These are phyloP conservation scores for Davidsoniella eucalypti DNA, from an alignment of 2,329 filamentous ascomycete species.

Conservation along the genomic window DNA sequence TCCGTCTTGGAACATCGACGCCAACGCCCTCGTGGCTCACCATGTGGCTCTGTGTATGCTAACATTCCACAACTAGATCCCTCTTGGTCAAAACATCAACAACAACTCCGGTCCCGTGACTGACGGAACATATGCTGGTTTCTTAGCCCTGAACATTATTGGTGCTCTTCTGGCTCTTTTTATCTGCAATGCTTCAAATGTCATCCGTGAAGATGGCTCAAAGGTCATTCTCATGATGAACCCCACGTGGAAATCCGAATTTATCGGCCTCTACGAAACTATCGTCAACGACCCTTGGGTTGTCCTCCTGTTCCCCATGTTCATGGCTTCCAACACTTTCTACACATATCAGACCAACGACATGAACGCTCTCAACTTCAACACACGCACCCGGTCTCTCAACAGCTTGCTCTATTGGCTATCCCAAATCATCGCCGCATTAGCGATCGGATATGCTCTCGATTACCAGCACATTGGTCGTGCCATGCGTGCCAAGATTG, in stretches of 20 bases:
- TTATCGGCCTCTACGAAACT: slow-evolving; percentile 60
- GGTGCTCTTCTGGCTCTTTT: slow-evolving; percentile 54
- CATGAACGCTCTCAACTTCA: slow-evolving; percentile 38
- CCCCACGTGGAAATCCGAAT: slow-evolving; percentile 68
- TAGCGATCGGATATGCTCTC: slow-evolving; percentile 54
- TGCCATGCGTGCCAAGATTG: slow-evolving; percentile 48
- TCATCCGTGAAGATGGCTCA: slow-evolving; percentile 62
- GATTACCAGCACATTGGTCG: slow-evolving; percentile 46
- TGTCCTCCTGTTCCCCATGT: slow-evolving; percentile 46
- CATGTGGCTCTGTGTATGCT: neutral
- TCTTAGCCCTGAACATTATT: slow-evolving; percentile 64
- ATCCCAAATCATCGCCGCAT: slow-evolving; percentile 62
- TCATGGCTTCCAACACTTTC: slow-evolving; percentile 39
- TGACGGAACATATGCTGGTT: slow-evolving; percentile 76
- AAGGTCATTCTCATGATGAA: slow-evolving; percentile 80
- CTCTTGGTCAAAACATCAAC: slow-evolving; percentile 57
- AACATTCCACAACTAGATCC: slow-evolving; percentile 29
- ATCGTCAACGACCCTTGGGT: slow-evolving; percentile 56
- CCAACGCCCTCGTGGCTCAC: neutral
- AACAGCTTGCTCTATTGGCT: slow-evolving; percentile 69
- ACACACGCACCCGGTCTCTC: slow-evolving; percentile 40
- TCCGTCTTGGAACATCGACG: neutral
- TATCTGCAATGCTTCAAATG: slow-evolving; percentile 53
- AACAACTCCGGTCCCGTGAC: slow-evolving; percentile 35
- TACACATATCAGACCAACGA: slow-evolving; percentile 40